Percentiles rank a stretch among this genome's conserved stretches.
phyloP scores from a whole-genome alignment of 2,329 filamentous ascomycete genomes.

The Aspergillus fructus region DNA sequence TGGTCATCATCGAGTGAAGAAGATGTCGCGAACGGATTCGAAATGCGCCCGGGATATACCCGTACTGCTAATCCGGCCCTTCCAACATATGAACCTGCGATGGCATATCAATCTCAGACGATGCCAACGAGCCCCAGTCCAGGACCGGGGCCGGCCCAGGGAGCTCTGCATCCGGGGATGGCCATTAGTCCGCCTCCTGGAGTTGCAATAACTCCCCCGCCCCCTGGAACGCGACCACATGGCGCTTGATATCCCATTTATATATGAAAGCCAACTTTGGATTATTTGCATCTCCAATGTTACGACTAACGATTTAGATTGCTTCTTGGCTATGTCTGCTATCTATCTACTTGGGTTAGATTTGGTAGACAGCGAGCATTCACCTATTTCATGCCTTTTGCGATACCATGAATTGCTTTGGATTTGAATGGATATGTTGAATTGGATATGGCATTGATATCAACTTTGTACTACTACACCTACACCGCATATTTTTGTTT shows the following conservation, averaged over 20 bases:
- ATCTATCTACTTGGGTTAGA: neutral
- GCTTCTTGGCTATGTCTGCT: neutral
- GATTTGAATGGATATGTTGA: neutral
- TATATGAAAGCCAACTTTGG: neutral
- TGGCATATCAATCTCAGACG: conserved; percentile 28
- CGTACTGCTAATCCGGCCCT: conserved; percentile 25
- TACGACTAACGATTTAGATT: neutral
- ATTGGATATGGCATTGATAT: conserved; percentile 11
- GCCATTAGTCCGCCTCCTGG: neutral
- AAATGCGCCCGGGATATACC: conserved; percentile 36
- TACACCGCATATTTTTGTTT: neutral
- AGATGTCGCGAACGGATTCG: conserved; percentile 34
- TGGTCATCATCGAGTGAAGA: conserved; percentile 42
- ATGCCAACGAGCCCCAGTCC: neutral
- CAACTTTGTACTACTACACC: neutral
- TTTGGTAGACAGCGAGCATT: neutral
- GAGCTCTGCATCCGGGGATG: neutral
- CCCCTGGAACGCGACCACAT: neutral
- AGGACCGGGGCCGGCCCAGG: neutral
- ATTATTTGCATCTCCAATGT: neutral
- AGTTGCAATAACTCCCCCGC: neutral
- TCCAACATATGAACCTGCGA: conserved; percentile 27
- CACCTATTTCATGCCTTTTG: neutral
- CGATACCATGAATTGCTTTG: neutral
- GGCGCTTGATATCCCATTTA: neutral